A percentile compares a stretch with the other conserved stretches of the same genome.
Evolutionary conservation across 106 monocot species (phyloP).

Genomic region (Agapanthus africanus): DNA sequence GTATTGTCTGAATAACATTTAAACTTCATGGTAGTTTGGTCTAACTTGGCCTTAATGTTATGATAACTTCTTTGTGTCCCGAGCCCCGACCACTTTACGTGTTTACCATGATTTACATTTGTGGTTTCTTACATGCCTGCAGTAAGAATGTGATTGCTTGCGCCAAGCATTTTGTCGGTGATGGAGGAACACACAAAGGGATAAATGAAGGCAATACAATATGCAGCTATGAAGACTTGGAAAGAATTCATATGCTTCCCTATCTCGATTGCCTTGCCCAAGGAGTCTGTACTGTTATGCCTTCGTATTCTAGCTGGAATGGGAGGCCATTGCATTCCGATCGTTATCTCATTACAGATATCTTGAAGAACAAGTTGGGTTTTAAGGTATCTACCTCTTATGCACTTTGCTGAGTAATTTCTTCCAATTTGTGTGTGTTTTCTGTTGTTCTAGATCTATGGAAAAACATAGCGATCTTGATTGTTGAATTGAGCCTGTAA

Average conservation of each 20-base stretch:
- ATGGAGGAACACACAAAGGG: slow-evolving; percentile 75
- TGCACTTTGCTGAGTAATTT: not conserved
- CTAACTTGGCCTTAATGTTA: no score
- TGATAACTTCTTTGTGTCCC: no score
- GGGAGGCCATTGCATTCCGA: slow-evolving; percentile 46
- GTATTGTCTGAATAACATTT: no score
- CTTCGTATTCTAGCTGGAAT: slow-evolving; percentile 81
- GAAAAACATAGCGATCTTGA: no score
- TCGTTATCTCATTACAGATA: slow-evolving; percentile 50
- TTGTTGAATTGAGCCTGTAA: not conserved
- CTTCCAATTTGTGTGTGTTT: not conserved
- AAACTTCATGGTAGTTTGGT: no score
- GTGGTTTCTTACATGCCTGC: slow-evolving; percentile 2
- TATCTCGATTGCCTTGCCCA: slow-evolving; percentile 61
- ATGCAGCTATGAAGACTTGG: slow-evolving; percentile 60
- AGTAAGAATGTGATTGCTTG: slow-evolving; percentile 78
- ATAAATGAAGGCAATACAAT: slow-evolving; percentile 71
- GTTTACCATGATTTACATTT: no score
- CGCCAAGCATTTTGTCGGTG: slow-evolving; percentile 93
- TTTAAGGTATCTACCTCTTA: slow-evolving; percentile 45
- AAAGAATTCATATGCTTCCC: slow-evolving; percentile 69
- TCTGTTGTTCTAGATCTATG: not conserved
- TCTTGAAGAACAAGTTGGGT: slow-evolving; percentile 65
- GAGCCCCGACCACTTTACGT: no score
- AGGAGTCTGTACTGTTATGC: slow-evolving; percentile 77